Percentiles rank a stretch among this genome's conserved stretches.
Conservation (phyloP, 371 early-diverging fungal species). For the Mucor sp. region DNA sequence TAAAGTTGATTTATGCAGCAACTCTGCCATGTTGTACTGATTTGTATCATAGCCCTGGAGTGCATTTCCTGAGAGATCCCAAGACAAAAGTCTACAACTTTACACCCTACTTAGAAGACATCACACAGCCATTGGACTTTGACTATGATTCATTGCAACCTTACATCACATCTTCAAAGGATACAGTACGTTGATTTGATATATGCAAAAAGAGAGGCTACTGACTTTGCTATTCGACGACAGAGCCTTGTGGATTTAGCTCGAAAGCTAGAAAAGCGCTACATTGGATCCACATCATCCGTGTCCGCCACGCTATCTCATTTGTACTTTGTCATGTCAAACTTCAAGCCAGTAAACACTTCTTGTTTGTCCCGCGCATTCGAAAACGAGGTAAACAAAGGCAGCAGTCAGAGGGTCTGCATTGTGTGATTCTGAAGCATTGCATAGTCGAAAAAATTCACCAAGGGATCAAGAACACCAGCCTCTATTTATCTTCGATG, state of each 20-base stretch:
- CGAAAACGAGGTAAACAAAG: slow-evolving; percentile 45
- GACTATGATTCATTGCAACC: slow-evolving; percentile 77
- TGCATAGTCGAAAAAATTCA: slow-evolving; percentile 54
- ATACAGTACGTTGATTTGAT: slow-evolving; percentile 42
- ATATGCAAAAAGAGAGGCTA: background rate
- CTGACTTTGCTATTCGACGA: background rate
- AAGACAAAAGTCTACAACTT: slow-evolving; percentile 79
- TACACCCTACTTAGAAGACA: slow-evolving; percentile 73
- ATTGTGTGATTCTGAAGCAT: background rate
- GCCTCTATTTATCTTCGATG: slow-evolving; percentile 64
- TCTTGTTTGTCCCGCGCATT: slow-evolving; percentile 65
- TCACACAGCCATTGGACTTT: slow-evolving; percentile 80
- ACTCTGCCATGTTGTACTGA: background rate
- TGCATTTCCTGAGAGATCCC: slow-evolving; percentile 84
- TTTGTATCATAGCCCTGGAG: slow-evolving; percentile 67
- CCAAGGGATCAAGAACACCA: slow-evolving; percentile 62
- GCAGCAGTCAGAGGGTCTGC: background rate
- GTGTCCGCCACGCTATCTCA: slow-evolving; percentile 79
- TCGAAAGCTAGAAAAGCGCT: slow-evolving; percentile 45
- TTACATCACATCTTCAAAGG: slow-evolving; percentile 81
- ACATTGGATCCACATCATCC: slow-evolving; percentile 90
- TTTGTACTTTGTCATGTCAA: slow-evolving; percentile 76
- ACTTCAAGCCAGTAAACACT: slow-evolving; percentile 65
- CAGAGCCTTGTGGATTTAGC: slow-evolving; percentile 57
- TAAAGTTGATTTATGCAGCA: slow-evolving; percentile 24